Base-by-base conservation (phyloP, 1,284 basidiomycete genomes). In the Pseudozyma hubeiensis region DNA sequence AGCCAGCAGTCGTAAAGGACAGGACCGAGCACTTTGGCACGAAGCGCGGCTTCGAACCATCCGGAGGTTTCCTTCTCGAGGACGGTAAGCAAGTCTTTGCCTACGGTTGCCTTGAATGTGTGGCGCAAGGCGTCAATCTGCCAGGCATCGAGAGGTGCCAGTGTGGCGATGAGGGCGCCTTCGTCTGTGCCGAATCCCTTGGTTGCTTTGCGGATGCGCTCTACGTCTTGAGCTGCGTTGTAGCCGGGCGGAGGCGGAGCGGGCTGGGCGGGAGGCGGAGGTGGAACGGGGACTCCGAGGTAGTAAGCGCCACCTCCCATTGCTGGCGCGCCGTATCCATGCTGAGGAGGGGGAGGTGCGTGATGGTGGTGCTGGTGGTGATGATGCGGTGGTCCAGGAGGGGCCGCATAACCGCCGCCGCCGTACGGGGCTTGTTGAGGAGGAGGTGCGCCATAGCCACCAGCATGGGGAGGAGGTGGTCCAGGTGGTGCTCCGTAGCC, bases 11-110 rank as follows among this genome's bases (percentile, higher is more conserved):
- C 83, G 48, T 71, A 78, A 0, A 74, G 64, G 4, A 84, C 73
- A 2, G 83, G 82, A 10, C 82, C 83, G 37, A 77, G 64, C 14
- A 73, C 75, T 50, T 82, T 75, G 3, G 73, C 64, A 9, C 81
- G 64, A 1, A 85, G 74, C 10, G 67, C 64, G 3, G 52, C 62
- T 50, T 84, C 81, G 55, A 83, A 80, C 61, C 78, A 80, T 14
- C 84, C 84, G 7, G 73, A 76, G 2, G 81, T 78, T 53, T 85
- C 84, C 58, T 79, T 81, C 60, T 84, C 79, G 53, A 85, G 64
- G 4, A 79, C 67, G 11, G 60, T 56, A 31, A 79, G 45, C 7
- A 85, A 58, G 30, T 81, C 80, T 57, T 83, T 84, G 48, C 82
- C 83, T 13, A 76, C 67, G 5, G 71, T 68, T 10, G 78, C 73